Base-by-base conservation (phyloP, 257 asterid genomes). In the Rubia yunnanensis region DNA sequence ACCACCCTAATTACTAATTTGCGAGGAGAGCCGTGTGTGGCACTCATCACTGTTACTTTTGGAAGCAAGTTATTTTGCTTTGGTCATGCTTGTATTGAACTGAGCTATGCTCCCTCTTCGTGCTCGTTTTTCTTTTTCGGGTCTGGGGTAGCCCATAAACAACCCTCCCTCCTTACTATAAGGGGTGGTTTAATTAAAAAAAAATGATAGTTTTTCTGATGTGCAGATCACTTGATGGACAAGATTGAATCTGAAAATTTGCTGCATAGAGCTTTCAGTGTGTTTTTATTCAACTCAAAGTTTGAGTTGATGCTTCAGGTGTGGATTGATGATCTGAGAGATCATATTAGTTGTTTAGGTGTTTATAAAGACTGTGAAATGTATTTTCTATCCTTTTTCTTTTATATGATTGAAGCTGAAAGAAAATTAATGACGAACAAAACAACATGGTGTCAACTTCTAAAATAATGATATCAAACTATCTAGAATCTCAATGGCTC, bases 231-330 rank as follows among this genome's bases (percentile, higher is more conserved):
- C 78, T 80, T 92, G 77, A 86, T 86, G 96, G 95, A 85, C 76
- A 92, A 87, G 77, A 92, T 92, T 10, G 95, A 88, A 73, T 70
- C 95, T 17, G 81, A 78, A 67, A 88, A 92, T 69, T 63, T 85
- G 80, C 81, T 92, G 60, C 98, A 92, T 66, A 81, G 98, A 79
- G 98, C 98, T 77, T 92, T 92, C 85, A 92, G 98, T 60, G 98
- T 92, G 63, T 92, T 92, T 72, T 77, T 92, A 60, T 92, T 92
- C 66, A 92, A 92, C 88, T 86, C 95, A 8, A 88, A 88, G 70
- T 85, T 77, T 61, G 98, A 92, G 84, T 74, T 88, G 38, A 80
- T 92, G 81, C 96, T 92, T 78, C 98, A 92, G 98, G 98, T 92
- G 79, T 58, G 69, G 59, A 44, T 57, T 26, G 15, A 3, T 1